These are phyloP conservation scores for Adansonia digitata DNA, from an alignment of 345 rosid species.

Conservation along the genomic window DNA sequence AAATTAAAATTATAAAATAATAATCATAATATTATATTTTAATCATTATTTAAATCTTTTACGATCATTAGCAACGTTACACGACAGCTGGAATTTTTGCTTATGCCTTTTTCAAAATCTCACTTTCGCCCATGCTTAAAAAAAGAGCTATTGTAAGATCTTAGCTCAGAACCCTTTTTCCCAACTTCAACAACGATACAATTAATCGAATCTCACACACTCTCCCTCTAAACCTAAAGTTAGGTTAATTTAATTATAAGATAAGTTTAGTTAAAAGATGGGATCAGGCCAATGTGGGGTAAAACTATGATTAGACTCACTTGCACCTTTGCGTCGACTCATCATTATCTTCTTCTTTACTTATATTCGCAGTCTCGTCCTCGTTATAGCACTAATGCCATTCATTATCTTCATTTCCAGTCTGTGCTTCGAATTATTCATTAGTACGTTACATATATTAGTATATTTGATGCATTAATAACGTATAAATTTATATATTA, in stretches of 20 bases:
- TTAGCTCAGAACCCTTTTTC: background rate
- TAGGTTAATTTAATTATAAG: too few species aligned
- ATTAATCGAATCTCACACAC: background rate
- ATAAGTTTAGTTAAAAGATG: background rate
- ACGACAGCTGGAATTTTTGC: too few species aligned
- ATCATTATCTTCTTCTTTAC: constrained; percentile 19
- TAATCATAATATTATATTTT: too few species aligned
- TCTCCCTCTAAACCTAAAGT: background rate
- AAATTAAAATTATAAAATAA: too few species aligned
- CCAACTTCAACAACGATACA: background rate
- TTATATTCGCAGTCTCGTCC: background rate
- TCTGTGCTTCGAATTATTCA: background rate
- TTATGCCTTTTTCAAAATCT: too few species aligned
- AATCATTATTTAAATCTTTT: too few species aligned
- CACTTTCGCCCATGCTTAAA: background rate
- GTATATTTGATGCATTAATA: too few species aligned
- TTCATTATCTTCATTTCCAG: background rate
- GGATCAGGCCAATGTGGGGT: background rate
- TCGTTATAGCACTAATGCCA: background rate
- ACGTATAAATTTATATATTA: too few species aligned
- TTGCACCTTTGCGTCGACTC: constrained; percentile 7
- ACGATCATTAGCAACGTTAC: too few species aligned
- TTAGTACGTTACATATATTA: too few species aligned
- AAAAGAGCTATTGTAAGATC: background rate
- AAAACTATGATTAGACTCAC: constrained; percentile 24